Conservation (phyloP, 495 filamentous ascomycete species). For the Thozetella sp. region DNA sequence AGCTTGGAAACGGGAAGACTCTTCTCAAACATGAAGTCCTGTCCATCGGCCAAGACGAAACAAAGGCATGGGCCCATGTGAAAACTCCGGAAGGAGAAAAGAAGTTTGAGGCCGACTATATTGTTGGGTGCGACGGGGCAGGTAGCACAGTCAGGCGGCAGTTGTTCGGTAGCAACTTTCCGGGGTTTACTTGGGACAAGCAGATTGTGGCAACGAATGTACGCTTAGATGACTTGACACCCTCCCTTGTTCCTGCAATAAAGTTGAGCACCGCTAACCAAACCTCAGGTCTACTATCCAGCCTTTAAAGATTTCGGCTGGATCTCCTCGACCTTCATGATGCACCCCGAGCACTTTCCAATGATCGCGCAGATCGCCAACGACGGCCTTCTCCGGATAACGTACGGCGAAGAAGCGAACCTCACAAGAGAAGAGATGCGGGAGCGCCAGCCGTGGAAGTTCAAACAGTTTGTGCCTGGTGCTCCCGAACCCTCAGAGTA, state of each 20-base stretch:
- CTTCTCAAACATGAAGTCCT: slow-evolving; percentile 32
- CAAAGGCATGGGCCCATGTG: slow-evolving; percentile 36
- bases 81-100: slow-evolving; percentile 22
- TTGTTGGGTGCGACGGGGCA: slow-evolving; percentile 59
- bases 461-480: slow-evolving; percentile 46
- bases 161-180: slow-evolving; percentile 53
- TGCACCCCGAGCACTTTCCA: slow-evolving; percentile 48
- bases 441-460: slow-evolving; percentile 42
- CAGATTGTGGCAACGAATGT: slow-evolving; percentile 60
- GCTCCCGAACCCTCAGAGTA: slow-evolving; percentile 50
- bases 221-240: neutral
- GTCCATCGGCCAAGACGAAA: slow-evolving; percentile 35
- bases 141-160: slow-evolving; percentile 50
- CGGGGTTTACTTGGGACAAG: slow-evolving; percentile 53
- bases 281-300: slow-evolving; percentile 34
- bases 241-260: neutral
- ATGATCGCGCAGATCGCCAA: slow-evolving; percentile 50
- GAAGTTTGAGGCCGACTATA: slow-evolving; percentile 24
- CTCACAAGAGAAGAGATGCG: slow-evolving; percentile 44
- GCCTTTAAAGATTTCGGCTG: slow-evolving; percentile 32
- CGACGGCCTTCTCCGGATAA: slow-evolving; percentile 52
- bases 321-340: slow-evolving; percentile 37
- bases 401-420: slow-evolving; percentile 44
- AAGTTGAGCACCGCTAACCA: slow-evolving; percentile 14
- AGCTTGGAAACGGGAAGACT: slow-evolving; percentile 32